Conservation (phyloP, 1,284 basidiomycete species). For the Irpex sp. region DNA sequence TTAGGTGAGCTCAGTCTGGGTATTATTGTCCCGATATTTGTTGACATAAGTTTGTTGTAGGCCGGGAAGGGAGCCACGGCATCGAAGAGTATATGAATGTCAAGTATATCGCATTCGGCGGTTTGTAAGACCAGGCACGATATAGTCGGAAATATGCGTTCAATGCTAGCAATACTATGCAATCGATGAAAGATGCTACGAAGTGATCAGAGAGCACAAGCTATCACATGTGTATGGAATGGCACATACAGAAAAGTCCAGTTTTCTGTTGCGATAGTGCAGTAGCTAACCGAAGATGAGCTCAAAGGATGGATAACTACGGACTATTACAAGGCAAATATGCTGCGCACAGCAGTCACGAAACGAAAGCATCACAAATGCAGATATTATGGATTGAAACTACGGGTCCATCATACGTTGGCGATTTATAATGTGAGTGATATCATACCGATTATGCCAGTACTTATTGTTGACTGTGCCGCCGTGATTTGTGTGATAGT, state of each 20-base stretch:
- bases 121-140: constrained; percentile 31
- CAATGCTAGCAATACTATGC: too few species aligned
- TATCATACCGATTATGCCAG: too few species aligned
- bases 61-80: constrained; percentile 77
- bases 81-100: constrained; percentile 83
- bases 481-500: too few species aligned
- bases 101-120: constrained; percentile 80
- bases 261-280: not conserved
- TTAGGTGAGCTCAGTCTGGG: constrained; percentile 42
- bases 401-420: not conserved
- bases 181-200: too few species aligned
- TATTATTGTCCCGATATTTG: not conserved
- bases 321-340: not conserved
- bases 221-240: not conserved
- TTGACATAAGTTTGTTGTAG: constrained; percentile 26
- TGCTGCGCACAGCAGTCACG: not conserved
- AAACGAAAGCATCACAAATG: not conserved
- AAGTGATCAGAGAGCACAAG: not conserved
- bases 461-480: too few species aligned
- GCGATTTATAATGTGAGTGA: too few species aligned
- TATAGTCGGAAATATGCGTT: too few species aligned
- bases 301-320: not conserved
- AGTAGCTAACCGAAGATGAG: not conserved
- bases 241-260: not conserved
- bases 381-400: not conserved